Percentiles rank a stretch among this genome's conserved stretches.
Conservation (phyloP, 2,329 filamentous ascomycete genomes). For the Aspergillus sp. region DNA sequence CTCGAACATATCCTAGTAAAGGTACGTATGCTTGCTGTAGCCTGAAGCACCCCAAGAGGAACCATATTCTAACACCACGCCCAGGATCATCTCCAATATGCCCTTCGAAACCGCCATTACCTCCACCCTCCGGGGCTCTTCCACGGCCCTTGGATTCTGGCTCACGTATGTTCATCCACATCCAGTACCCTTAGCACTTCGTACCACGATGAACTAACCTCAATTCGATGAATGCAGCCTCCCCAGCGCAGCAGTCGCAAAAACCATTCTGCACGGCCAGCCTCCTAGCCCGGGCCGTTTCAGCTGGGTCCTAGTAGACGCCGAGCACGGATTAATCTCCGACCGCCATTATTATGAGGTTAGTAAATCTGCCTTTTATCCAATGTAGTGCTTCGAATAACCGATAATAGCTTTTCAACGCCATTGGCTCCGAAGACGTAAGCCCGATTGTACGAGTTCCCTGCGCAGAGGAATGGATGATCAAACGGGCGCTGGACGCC, state of each 20-base stretch:
- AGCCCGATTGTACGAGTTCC: conserved; percentile 41
- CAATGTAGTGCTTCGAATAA: no score
- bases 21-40: no score
- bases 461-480: conserved; percentile 41
- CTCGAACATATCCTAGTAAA: no score
- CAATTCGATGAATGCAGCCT: conserved; percentile 20
- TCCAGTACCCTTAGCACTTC: neutral
- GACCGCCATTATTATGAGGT: conserved; percentile 43
- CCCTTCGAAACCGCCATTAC: conserved; percentile 20
- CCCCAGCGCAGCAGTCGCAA: conserved; percentile 34
- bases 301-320: conserved; percentile 44
- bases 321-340: conserved; percentile 44
- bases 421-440: conserved; percentile 37
- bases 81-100: conserved; percentile 8
- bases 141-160: conserved; percentile 36
- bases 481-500: conserved; percentile 43
- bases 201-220: neutral
- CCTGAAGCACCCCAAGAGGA: no score
- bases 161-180: conserved; percentile 34
- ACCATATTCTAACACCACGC: no score
- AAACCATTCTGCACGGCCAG: conserved; percentile 34
- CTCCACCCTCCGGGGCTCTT: conserved; percentile 16
- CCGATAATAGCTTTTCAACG: conserved; percentile 31
- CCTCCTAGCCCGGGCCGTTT: conserved; percentile 26
- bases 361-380: no score